phyloP scores from a whole-genome alignment of 495 filamentous ascomycete genomes.

The Trichoderma orchidacearum region DNA sequence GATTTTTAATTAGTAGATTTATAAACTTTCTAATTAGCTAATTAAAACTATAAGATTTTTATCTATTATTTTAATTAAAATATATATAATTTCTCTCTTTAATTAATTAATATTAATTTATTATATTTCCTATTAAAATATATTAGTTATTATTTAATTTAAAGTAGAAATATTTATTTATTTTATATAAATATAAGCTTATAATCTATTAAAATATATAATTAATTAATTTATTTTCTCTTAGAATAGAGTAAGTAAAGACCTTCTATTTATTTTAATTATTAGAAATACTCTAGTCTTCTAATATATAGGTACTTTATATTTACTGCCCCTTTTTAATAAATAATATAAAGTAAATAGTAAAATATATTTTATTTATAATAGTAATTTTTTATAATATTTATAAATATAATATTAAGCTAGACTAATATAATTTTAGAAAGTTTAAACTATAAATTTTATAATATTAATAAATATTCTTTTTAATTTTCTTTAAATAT shows the following conservation, averaged over 20 bases:
- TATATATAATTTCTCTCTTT: no score
- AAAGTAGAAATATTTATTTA: no score
- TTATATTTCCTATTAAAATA: neutral
- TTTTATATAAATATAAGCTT: no score
- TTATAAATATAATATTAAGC: neutral
- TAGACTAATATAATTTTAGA: neutral
- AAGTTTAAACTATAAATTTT: neutral
- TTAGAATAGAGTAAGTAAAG: no score
- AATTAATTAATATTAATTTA: neutral
- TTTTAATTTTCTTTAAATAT: constrained; percentile 2
- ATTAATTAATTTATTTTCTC: no score
- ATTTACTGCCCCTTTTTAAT: neutral
- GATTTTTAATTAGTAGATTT: neutral
- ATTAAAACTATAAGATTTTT: no score
- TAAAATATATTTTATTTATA: no score
- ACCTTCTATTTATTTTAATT: neutral
- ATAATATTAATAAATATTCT: neutral
- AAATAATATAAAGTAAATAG: no score
- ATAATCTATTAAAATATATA: no score
- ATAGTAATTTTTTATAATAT: no score
- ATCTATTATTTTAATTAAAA: no score
- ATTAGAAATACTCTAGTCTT: neutral
- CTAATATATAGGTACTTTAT: neutral
- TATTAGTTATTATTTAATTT: neutral
- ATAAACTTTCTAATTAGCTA: no score